phyloP scores from a whole-genome alignment of 2,329 filamentous ascomycete species.

The Penicillium sp. region DNA sequence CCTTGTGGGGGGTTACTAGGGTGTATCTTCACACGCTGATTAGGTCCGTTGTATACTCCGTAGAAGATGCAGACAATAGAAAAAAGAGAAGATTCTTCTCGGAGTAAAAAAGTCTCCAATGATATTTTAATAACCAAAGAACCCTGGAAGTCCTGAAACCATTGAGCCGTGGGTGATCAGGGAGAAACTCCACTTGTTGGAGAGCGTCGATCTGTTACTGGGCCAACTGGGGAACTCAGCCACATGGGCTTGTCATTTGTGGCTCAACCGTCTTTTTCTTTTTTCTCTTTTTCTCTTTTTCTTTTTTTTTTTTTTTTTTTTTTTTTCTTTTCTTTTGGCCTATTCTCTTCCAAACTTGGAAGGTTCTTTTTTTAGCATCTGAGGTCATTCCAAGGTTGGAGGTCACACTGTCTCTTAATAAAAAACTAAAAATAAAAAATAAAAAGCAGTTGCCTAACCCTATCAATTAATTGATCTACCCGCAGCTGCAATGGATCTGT shows the following conservation, averaged over 20 bases:
- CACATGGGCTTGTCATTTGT: constrained; percentile 5
- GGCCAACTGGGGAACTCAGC: constrained; percentile 8
- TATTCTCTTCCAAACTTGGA: background rate
- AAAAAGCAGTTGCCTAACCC: background rate
- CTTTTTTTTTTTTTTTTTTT: no score
- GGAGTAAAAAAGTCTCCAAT: constrained; percentile 5
- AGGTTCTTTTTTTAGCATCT: constrained; percentile 10
- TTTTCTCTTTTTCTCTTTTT: no score
- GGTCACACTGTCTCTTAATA: background rate
- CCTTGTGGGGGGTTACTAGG: constrained; percentile 1
- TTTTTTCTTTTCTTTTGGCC: background rate
- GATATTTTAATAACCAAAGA: background rate
- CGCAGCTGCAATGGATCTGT: background rate
- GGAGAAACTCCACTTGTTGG: background rate
- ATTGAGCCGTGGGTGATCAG: constrained; percentile 4
- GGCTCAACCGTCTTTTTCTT: background rate
- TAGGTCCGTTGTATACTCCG: background rate
- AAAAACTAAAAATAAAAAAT: background rate
- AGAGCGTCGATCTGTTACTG: constrained; percentile 2
- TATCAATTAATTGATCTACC: background rate
- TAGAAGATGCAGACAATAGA: background rate
- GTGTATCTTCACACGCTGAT: background rate
- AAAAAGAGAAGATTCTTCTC: background rate
- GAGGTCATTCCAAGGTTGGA: background rate
- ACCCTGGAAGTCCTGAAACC: background rate